Evolutionary conservation across 345 rosid genomes (phyloP).

Genomic region (Sapria himalayana): DNA sequence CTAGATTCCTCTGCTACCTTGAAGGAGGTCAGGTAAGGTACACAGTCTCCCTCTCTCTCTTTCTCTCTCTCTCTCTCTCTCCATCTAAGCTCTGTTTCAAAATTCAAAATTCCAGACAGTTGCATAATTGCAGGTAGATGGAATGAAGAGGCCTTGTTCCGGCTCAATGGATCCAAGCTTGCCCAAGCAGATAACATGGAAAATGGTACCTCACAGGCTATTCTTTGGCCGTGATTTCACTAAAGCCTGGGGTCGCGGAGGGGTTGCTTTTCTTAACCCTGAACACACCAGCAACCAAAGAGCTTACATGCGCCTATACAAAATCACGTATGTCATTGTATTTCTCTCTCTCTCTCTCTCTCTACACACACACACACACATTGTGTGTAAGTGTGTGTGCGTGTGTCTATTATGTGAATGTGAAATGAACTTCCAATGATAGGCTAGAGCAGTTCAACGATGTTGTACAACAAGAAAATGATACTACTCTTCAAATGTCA

Average conservation of each 20-base stretch:
- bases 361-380: too few species aligned
- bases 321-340: slow-evolving; percentile 41
- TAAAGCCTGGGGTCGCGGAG: slow-evolving; percentile 59
- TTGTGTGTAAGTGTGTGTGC: too few species aligned
- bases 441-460: slow-evolving; percentile 95
- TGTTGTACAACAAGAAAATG: slow-evolving; percentile 55
- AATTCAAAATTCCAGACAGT: background rate
- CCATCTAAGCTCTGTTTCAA: background rate
- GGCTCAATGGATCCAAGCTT: slow-evolving; percentile 58
- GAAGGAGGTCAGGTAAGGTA: slow-evolving; percentile 59
- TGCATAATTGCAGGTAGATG: slow-evolving; percentile 35
- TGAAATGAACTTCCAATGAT: too few species aligned
- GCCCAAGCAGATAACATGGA: slow-evolving; percentile 61
- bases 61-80: background rate
- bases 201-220: slow-evolving; percentile 46
- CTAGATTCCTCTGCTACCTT: slow-evolving; percentile 68
- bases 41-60: background rate
- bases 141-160: slow-evolving; percentile 40
- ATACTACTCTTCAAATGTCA: slow-evolving; percentile 12
- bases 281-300: slow-evolving; percentile 18
- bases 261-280: slow-evolving; percentile 71
- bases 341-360: slow-evolving; percentile 1
- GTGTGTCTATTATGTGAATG: too few species aligned
- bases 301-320: slow-evolving; percentile 43
- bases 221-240: slow-evolving; percentile 63